These are phyloP conservation scores for Trichoderma virens DNA, from an alignment of 495 filamentous ascomycete genomes.

Conservation along the genomic window DNA sequence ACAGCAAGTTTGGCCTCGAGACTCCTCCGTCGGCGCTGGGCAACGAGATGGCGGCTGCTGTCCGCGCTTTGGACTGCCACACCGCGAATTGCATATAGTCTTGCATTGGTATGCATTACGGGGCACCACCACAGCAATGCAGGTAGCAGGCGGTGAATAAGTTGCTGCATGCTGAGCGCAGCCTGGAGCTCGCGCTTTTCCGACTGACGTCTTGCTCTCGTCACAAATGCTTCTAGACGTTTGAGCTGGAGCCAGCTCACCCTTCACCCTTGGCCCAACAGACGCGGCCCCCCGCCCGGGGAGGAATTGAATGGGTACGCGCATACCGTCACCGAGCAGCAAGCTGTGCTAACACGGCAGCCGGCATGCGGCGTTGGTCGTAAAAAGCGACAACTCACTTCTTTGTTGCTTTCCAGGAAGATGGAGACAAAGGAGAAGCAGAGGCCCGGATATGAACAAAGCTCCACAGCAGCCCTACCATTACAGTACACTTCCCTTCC, in stretches of 20 bases:
- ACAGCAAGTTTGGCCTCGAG: not conserved
- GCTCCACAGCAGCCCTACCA: not conserved
- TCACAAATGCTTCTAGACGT: slow-evolving; percentile 6
- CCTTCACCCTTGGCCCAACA: not conserved
- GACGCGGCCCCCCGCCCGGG: not conserved
- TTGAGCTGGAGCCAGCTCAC: not conserved
- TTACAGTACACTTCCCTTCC: too few species aligned
- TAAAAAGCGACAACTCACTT: not conserved
- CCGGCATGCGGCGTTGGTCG: not conserved
- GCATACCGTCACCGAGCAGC: too few species aligned
- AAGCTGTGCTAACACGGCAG: too few species aligned
- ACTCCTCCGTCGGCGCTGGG: not conserved
- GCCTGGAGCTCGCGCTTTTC: not conserved
- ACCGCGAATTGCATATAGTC: not conserved
- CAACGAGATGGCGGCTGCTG: not conserved
- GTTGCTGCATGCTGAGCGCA: not conserved
- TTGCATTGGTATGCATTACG: slow-evolving; percentile 4
- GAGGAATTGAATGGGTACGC: too few species aligned
- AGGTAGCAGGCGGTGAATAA: not conserved
- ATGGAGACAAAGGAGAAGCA: not conserved
- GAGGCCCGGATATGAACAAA: not conserved
- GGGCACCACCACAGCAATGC: not conserved
- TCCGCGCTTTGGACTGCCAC: not conserved
- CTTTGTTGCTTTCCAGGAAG: not conserved
- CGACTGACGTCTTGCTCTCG: slow-evolving; percentile 2